A percentile compares a stretch with the other conserved stretches of the same genome.
These are phyloP conservation scores for Antitrichia curtipendula DNA, from an alignment of 225 moss, liverwort and hornwort species.

Conservation along the genomic window DNA sequence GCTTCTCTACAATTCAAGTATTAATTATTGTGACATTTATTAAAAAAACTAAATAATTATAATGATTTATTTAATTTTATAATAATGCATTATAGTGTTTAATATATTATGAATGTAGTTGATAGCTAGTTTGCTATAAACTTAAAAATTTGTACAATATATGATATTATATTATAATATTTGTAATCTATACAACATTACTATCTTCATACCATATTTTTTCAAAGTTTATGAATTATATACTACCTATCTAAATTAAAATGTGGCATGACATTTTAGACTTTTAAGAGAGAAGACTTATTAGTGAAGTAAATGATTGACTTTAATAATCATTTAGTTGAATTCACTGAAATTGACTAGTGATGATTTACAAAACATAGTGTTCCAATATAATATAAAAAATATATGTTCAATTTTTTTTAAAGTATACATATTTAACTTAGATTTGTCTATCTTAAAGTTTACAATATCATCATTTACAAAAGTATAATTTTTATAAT, in stretches of 20 bases:
- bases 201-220: neutral
- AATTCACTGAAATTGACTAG: neutral
- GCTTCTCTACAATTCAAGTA: neutral
- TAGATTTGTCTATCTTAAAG: neutral
- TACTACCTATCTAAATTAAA: neutral
- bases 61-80: no score
- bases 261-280: no score
- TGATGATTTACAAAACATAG: neutral
- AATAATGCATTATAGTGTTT: no score
- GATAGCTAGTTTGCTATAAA: neutral
- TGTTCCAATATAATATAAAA: neutral
- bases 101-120: neutral
- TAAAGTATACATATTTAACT: neutral
- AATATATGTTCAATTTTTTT: neutral
- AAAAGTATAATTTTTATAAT: neutral
- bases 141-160: neutral
- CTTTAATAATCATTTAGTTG: no score
- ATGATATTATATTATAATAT: neutral
- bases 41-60: neutral
- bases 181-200: neutral
- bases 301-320: neutral
- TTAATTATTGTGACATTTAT: neutral
- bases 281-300: neutral
- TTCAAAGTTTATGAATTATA: neutral
- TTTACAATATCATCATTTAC: neutral